Conservation (phyloP, 495 filamentous ascomycete genomes). For the Tuber brumale region DNA sequence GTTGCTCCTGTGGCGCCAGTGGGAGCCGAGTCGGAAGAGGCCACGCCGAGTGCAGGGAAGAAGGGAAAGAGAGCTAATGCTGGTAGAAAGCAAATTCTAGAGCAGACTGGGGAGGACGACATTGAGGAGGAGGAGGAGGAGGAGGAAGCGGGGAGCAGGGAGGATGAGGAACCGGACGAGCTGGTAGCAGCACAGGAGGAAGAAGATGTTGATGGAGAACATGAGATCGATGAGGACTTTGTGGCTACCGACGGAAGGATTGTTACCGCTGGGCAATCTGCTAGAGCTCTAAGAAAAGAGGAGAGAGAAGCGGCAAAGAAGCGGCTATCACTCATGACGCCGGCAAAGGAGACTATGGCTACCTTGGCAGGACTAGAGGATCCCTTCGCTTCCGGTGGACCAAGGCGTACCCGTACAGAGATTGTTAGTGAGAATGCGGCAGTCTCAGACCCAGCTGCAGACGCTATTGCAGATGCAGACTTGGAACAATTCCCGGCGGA, state of each 20-base stretch:
- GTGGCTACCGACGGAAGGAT: slow-evolving; percentile 20
- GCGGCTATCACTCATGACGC: slow-evolving; percentile 20
- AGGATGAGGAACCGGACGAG: not conserved
- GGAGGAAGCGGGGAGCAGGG: not conserved
- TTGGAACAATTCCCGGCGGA: slow-evolving; percentile 14
- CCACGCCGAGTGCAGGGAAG: slow-evolving; percentile 23
- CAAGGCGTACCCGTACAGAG: slow-evolving; percentile 6
- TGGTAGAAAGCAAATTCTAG: slow-evolving; percentile 12
- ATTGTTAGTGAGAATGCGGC: not conserved
- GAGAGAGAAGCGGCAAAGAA: slow-evolving; percentile 18
- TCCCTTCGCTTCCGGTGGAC: slow-evolving; percentile 18
- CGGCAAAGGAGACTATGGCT: slow-evolving; percentile 23
- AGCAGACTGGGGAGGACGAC: slow-evolving; percentile 14
- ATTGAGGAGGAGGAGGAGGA: slow-evolving; percentile 30
- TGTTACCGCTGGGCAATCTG: slow-evolving; percentile 6
- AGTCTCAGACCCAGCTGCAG: not conserved
- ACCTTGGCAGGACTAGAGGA: slow-evolving; percentile 25
- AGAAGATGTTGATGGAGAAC: slow-evolving; percentile 18
- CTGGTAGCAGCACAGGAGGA: not conserved
- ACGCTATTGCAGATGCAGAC: not conserved
- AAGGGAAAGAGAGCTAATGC: slow-evolving; percentile 19
- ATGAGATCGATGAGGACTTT: slow-evolving; percentile 27
- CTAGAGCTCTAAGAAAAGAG: slow-evolving; percentile 4
- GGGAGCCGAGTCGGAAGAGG: slow-evolving; percentile 9
- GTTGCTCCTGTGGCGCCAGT: slow-evolving; percentile 19